phyloP scores from a whole-genome alignment of 169 alveolate species.

The Plasmodium knowlesi region DNA sequence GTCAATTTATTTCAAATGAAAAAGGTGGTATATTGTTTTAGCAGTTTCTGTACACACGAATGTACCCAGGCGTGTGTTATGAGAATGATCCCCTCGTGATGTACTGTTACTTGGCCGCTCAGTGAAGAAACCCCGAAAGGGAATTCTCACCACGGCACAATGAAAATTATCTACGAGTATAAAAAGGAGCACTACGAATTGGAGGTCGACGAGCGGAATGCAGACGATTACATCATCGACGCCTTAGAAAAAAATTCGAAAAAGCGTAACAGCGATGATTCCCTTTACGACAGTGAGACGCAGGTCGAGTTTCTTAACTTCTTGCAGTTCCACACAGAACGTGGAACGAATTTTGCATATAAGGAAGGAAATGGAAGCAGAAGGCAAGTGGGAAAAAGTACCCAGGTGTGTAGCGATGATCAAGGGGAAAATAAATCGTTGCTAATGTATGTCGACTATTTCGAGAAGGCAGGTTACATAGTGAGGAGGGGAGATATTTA shows the following conservation, averaged over 20 bases:
- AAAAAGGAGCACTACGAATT: constrained; percentile 53
- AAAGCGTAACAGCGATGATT: background rate
- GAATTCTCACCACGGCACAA: background rate
- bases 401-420: background rate
- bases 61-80: background rate
- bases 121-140: background rate
- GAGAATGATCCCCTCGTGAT: too few species aligned
- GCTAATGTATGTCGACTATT: constrained; percentile 17
- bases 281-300: background rate
- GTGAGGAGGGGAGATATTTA: constrained; percentile 37
- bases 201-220: constrained; percentile 24
- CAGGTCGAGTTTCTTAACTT: constrained; percentile 46
- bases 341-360: background rate
- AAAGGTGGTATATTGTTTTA: background rate
- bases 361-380: background rate
- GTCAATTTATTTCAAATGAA: background rate
- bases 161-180: constrained; percentile 47
- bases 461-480: constrained; percentile 10
- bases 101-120: too few species aligned
- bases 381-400: background rate
- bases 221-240: constrained; percentile 39
- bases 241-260: constrained; percentile 21
- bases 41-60: background rate
- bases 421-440: background rate
- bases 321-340: background rate